Conservation (phyloP, 768 basidiomycete species). For the Strobilomyces echinocephalus region DNA sequence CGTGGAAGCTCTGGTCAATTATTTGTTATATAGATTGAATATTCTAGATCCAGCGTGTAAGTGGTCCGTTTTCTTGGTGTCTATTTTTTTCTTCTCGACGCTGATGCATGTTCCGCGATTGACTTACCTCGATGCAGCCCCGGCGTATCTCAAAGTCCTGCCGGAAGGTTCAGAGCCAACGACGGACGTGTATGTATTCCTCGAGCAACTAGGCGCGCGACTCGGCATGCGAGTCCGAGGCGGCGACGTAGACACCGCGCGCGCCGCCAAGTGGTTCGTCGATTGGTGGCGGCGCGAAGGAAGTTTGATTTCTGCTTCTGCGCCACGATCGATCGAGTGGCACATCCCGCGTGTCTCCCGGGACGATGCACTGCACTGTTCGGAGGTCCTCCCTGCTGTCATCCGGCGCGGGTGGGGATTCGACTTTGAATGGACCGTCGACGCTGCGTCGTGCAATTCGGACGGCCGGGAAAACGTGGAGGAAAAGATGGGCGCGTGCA, state of each 20-base stretch:
- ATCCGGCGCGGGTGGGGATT: constrained; percentile 75
- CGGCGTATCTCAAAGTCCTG: constrained; percentile 64
- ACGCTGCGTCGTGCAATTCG: constrained; percentile 4
- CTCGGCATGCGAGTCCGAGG: constrained; percentile 83
- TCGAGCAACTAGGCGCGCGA: constrained; percentile 62
- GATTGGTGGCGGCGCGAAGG: constrained; percentile 84
- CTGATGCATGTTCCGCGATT: neutral
- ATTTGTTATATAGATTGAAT: constrained; percentile 83
- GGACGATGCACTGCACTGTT: neutral
- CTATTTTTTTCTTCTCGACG: constrained; percentile 2
- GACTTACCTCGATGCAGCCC: constrained; percentile 39
- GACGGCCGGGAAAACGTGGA: constrained; percentile 38
- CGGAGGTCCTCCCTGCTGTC: neutral
- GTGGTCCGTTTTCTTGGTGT: constrained; percentile 22
- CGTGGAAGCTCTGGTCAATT: constrained; percentile 76
- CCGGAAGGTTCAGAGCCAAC: constrained; percentile 53
- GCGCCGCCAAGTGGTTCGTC: constrained; percentile 79
- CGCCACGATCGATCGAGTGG: constrained; percentile 23
- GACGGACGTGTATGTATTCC: constrained; percentile 58
- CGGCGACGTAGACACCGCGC: constrained; percentile 60
- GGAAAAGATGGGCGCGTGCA: constrained; percentile 65
- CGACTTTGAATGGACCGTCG: constrained; percentile 67
- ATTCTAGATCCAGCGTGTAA: constrained; percentile 66
- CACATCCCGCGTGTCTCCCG: neutral
- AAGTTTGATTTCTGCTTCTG: constrained; percentile 48